phyloP scores from a whole-genome alignment of 257 asterid genomes.

The Solanum etuberosum region DNA sequence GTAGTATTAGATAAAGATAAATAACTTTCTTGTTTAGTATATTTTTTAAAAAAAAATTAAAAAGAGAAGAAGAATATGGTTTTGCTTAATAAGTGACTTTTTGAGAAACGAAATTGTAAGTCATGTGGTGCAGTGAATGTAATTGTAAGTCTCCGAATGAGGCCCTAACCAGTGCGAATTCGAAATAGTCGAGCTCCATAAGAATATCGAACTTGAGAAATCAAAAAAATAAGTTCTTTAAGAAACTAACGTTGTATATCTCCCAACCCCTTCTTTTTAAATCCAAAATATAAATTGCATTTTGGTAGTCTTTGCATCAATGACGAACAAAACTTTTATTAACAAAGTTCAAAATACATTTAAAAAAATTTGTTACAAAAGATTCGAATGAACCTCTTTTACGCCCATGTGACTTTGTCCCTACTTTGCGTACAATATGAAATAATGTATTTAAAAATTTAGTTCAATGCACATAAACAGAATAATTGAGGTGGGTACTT shows the following conservation, averaged over 20 bases:
- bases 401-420: background rate
- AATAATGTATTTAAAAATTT: background rate
- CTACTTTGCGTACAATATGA: background rate
- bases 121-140: too few relatives aligned
- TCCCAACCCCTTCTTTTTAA: background rate
- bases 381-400: background rate
- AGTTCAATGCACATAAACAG: background rate
- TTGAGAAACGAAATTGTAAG: background rate
- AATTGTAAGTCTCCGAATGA: too few relatives aligned
- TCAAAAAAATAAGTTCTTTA: background rate
- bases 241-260: background rate
- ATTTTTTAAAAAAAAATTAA: too few relatives aligned
- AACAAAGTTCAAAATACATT: too few relatives aligned
- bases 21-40: background rate
- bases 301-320: too few relatives aligned
- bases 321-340: too few relatives aligned
- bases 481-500: background rate
- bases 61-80: background rate
- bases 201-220: too few relatives aligned
- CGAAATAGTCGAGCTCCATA: fast-evolving
- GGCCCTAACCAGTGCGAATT: fast-evolving
- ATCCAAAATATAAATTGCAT: background rate
- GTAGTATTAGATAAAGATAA: background rate
- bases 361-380: too few relatives aligned
- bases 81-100: background rate